phyloP scores from a whole-genome alignment of 2,329 filamentous ascomycete genomes.

The Allantophomopsis lycopodina region DNA sequence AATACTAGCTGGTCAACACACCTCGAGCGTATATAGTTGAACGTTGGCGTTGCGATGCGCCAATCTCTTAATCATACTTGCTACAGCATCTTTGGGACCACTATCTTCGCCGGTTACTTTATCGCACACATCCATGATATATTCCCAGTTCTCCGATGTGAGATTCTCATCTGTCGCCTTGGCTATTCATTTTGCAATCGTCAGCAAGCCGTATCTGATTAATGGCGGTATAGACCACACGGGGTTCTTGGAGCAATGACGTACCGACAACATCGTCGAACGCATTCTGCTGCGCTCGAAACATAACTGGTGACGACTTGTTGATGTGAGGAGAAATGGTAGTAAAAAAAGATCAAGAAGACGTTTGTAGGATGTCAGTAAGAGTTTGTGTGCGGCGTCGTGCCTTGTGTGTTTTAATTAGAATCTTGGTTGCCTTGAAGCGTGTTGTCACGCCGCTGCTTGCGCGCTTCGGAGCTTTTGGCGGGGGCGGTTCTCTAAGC shows the following conservation, averaged over 20 bases:
- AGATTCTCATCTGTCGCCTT: slow-evolving; percentile 96
- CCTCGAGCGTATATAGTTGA: slow-evolving; percentile 62
- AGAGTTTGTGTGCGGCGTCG: too few relatives aligned
- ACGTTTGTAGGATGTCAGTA: too few relatives aligned
- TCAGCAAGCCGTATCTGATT: too few relatives aligned
- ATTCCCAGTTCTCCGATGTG: slow-evolving; percentile 59
- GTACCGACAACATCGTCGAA: slow-evolving; percentile 59
- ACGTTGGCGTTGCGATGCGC: slow-evolving; percentile 67
- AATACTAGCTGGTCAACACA: slow-evolving; percentile 13
- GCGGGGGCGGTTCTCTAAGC: too few relatives aligned
- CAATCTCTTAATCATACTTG: slow-evolving; percentile 59
- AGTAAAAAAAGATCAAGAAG: too few relatives aligned
- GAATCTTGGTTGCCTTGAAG: too few relatives aligned
- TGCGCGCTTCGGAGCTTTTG: too few relatives aligned
- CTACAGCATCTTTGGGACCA: slow-evolving; percentile 51
- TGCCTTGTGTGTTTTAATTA: too few relatives aligned
- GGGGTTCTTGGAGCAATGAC: slow-evolving; percentile 13
- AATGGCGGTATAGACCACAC: too few relatives aligned
- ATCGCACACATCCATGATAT: slow-evolving; percentile 27
- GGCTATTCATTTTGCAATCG: slow-evolving; percentile 25
- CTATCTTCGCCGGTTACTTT: slow-evolving; percentile 24
- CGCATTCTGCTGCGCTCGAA: slow-evolving; percentile 49
- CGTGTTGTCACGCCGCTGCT: too few relatives aligned
- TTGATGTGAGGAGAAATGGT: too few relatives aligned
- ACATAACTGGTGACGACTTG: slow-evolving; percentile 25